Evolutionary conservation across 2,329 filamentous ascomycete species (phyloP).

Genomic region (Fusarium tuaranense): DNA sequence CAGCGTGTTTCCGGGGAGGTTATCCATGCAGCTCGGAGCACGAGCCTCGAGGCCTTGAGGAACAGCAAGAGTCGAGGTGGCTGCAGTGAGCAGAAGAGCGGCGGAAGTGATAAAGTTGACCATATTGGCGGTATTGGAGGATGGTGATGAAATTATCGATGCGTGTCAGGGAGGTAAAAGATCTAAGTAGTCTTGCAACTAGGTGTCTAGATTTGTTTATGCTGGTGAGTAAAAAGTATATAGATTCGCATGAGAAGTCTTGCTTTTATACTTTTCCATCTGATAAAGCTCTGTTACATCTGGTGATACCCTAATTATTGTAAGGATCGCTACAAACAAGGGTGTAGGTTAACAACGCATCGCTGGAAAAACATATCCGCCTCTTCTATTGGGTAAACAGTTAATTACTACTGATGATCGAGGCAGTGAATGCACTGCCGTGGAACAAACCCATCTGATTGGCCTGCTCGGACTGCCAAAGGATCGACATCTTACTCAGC

Average conservation of each 20-base stretch:
- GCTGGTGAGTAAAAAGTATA: neutral
- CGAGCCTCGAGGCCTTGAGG: slow-evolving; percentile 1
- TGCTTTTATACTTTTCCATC: slow-evolving; percentile 5
- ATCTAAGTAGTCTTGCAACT: neutral
- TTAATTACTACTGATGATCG: neutral
- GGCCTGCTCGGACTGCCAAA: neutral
- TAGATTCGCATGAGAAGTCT: neutral
- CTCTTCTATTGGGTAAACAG: neutral
- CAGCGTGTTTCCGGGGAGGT: neutral
- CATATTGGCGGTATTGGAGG: slow-evolving; percentile 9
- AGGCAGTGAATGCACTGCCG: neutral
- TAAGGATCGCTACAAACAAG: neutral
- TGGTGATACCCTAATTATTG: neutral
- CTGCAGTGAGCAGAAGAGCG: neutral
- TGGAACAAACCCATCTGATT: neutral
- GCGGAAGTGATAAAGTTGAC: slow-evolving; percentile 15
- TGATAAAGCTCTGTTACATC: neutral
- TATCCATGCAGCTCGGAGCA: slow-evolving; percentile 10
- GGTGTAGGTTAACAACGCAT: neutral
- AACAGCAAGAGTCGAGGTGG: neutral
- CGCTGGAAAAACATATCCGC: neutral
- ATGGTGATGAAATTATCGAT: neutral
- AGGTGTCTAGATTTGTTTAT: neutral
- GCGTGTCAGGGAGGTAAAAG: neutral
- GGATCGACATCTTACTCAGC: neutral